Percentiles rank a stretch among this genome's conserved stretches.
phyloP scores from a whole-genome alignment of 2,329 filamentous ascomycete genomes.

The Gaeumannomyces sp. region DNA sequence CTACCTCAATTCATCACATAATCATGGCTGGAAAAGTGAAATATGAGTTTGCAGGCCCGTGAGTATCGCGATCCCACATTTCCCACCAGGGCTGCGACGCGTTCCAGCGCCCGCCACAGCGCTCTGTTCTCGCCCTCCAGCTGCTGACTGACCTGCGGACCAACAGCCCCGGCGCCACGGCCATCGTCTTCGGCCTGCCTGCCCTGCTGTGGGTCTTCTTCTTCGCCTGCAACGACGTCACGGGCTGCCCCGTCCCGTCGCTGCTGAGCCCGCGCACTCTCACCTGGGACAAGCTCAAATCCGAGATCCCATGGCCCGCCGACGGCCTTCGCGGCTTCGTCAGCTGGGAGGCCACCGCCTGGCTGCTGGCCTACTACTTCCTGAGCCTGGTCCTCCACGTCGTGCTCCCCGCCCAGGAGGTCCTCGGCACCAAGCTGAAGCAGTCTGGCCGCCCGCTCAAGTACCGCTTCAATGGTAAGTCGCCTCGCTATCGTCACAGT shows the following conservation, averaged over 20 bases:
- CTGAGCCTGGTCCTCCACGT: slow-evolving; percentile 66
- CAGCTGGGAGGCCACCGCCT: slow-evolving; percentile 56
- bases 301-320: slow-evolving; percentile 49
- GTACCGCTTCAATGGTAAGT: slow-evolving; percentile 72
- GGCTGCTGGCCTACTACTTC: slow-evolving; percentile 66
- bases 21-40: slow-evolving; percentile 6
- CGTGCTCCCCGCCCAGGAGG: slow-evolving; percentile 66
- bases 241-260: slow-evolving; percentile 45
- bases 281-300: slow-evolving; percentile 36
- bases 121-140: background rate
- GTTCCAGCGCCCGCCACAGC: background rate
- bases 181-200: slow-evolving; percentile 15
- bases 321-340: slow-evolving; percentile 64
- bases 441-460: slow-evolving; percentile 61
- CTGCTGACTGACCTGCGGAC: background rate
- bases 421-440: slow-evolving; percentile 60
- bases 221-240: slow-evolving; percentile 47
- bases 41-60: slow-evolving; percentile 17
- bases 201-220: slow-evolving; percentile 14
- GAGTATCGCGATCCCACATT: background rate
- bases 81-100: background rate
- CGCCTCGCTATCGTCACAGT: background rate
- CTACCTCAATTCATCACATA: background rate
- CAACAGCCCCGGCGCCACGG: slow-evolving; percentile 14
- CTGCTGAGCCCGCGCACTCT: slow-evolving; percentile 39